Conservation (phyloP, 2,329 filamentous ascomycete genomes). For the Pezicula neosporulosa region DNA sequence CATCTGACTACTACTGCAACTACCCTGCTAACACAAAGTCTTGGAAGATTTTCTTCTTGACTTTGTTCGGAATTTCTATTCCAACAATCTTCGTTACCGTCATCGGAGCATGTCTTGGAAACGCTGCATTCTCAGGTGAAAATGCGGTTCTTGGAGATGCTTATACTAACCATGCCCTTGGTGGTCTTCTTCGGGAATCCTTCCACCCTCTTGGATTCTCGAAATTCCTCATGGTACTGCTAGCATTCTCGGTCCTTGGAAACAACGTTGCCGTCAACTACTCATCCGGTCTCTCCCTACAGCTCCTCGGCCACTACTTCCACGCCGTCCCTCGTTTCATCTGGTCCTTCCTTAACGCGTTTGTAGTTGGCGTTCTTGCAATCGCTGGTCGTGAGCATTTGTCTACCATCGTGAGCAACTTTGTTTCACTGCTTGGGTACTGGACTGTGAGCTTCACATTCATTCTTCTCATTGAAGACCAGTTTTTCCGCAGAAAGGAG, state of each 20-base stretch:
- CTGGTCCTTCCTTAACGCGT: slow-evolving; percentile 25
- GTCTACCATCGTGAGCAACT: slow-evolving; percentile 24
- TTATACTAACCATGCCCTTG: slow-evolving; percentile 40
- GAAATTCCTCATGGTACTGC: slow-evolving; percentile 38
- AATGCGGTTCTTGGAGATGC: slow-evolving; percentile 35
- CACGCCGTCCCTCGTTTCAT: slow-evolving; percentile 29
- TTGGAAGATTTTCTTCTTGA: slow-evolving; percentile 28
- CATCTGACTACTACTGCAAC: slow-evolving; percentile 28
- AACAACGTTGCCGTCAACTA: slow-evolving; percentile 28
- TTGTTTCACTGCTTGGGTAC: slow-evolving; percentile 26
- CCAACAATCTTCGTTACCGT: slow-evolving; percentile 37
- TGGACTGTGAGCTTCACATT: slow-evolving; percentile 27
- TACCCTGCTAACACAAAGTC: slow-evolving; percentile 26
- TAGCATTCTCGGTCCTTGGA: slow-evolving; percentile 27
- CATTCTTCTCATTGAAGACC: slow-evolving; percentile 25
- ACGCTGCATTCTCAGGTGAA: slow-evolving; percentile 32
- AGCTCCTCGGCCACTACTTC: slow-evolving; percentile 27
- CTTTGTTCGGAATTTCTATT: slow-evolving; percentile 22
- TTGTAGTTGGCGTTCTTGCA: slow-evolving; percentile 24
- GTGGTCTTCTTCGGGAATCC: slow-evolving; percentile 41
- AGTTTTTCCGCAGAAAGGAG: slow-evolving; percentile 19
- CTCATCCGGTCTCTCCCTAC: slow-evolving; percentile 25
- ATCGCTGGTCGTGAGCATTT: slow-evolving; percentile 24
- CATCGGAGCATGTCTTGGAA: slow-evolving; percentile 38
- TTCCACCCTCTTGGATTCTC: slow-evolving; percentile 43